Base-by-base conservation (phyloP, 1,139 yeast species). In the Suhomyces anneliseae region DNA sequence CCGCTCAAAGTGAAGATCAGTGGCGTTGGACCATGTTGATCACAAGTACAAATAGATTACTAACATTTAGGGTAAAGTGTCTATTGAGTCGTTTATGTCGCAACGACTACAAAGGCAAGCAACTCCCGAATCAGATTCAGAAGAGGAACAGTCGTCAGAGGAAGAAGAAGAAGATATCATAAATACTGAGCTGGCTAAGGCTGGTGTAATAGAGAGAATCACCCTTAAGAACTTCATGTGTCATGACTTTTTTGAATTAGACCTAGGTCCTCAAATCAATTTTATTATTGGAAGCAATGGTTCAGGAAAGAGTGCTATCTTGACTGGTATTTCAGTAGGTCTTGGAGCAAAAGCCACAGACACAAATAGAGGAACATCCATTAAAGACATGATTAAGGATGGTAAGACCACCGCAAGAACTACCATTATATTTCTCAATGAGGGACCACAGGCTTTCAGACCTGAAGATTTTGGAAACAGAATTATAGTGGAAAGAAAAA, bases 221-320 rank as follows among this genome's bases (percentile, higher is more conserved):
- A 73, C 74, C 12, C 66, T 88, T 24, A 75, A 76, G 52, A 87
- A 87, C 65, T 88, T 88, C 62, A 87, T 87, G 79, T 74, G 98
- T 81, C 99, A 93, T 60, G 85, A 82, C 41, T 82, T 87, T 45
- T 87, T 95, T 58, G 84, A 82, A 47, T 68, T 93, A 14, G 79
- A 78, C 2, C 74, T 95, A 38, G 96, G 96, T 0, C 95, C 96
- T 0, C 82, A 86, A 48, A 76, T 93, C 53, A 95, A 93, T 65
- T 90, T 95, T 60, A 89, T 95, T 48, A 88, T 90, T 34, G 99
- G 99, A 10, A 80, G 88, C 53, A 95, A 95, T 60, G 99, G 99
- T 2, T 85, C 96, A 33, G 99, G 99, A 32, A 95, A 95, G 61
- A 85, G 95, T 65, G 97, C 99, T 1, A 79, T 95, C 31, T 70